A percentile compares a stretch with the other conserved stretches of the same genome.
Conservation (phyloP, 371 early-diverging fungal species). For the Mortierella sp. region DNA sequence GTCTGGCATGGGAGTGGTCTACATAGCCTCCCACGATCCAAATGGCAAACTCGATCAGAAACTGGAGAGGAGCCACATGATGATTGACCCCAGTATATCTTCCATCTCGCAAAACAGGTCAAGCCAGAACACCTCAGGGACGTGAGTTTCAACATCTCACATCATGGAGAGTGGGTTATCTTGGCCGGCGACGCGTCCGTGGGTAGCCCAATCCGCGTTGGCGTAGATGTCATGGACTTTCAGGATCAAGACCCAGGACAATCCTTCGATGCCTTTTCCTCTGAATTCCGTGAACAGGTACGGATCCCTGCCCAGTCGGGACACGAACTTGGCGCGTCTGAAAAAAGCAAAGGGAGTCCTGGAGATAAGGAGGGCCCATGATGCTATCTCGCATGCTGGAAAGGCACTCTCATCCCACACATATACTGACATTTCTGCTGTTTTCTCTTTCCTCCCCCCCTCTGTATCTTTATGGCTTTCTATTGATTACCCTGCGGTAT, state of each 20-base stretch:
- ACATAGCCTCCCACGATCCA: no score
- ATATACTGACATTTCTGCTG: no score
- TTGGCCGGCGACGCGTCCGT: slow-evolving; percentile 40
- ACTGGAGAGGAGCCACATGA: not conserved
- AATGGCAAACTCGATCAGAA: no score
- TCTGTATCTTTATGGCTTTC: not conserved
- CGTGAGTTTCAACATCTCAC: slow-evolving; percentile 45
- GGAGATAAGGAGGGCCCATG: no score
- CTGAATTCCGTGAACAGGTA: slow-evolving; percentile 48
- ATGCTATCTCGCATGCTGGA: no score
- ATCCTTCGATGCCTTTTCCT: slow-evolving; percentile 34
- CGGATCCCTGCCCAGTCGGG: no score
- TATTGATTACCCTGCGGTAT: no score
- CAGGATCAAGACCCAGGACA: slow-evolving; percentile 40
- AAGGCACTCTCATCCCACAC: no score
- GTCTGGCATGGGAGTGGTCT: no score
- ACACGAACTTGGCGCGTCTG: no score
- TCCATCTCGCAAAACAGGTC: slow-evolving; percentile 5
- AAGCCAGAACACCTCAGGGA: slow-evolving; percentile 26
- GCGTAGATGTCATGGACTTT: slow-evolving; percentile 51
- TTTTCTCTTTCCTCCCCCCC: not conserved
- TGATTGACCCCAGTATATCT: not conserved
- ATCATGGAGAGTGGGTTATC: slow-evolving; percentile 50
- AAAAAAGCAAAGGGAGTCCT: no score
- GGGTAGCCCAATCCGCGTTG: slow-evolving; percentile 24